Percentiles rank a stretch among this genome's conserved stretches.
phyloP scores from a whole-genome alignment of 73 alveolate genomes.

The Blepharisma japonicum region DNA sequence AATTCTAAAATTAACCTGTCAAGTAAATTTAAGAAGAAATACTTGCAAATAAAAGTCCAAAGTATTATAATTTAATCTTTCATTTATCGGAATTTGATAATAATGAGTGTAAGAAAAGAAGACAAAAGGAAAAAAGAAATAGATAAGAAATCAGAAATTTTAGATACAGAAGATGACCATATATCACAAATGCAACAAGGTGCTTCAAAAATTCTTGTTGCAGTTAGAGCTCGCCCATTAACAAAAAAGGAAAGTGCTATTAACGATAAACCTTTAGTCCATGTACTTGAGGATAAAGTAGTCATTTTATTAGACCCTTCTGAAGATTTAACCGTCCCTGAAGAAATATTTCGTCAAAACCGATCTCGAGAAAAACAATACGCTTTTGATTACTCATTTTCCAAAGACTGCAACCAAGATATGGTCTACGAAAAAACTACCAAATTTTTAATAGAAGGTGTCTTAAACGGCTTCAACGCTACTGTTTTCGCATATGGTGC shows the following conservation, averaged over 20 bases:
- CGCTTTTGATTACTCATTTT: conserved; percentile 96
- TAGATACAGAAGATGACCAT: conserved; percentile 34
- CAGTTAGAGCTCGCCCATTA: conserved; percentile 76
- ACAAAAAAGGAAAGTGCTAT: conserved; percentile 62
- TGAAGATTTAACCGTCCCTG: no score
- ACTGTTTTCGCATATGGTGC: conserved; percentile 99
- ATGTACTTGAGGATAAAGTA: conserved; percentile 55
- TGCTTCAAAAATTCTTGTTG: conserved; percentile 71
- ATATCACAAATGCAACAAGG: conserved; percentile 73
- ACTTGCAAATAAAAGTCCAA: no score
- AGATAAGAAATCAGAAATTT: background rate
- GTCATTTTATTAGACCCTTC: conserved; percentile 65
- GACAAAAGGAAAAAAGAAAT: background rate
- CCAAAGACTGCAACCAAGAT: conserved; percentile 74
- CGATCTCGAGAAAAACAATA: conserved; percentile 71
- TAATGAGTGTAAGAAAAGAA: no score
- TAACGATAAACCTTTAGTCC: conserved; percentile 45
- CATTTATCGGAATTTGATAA: no score
- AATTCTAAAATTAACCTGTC: no score
- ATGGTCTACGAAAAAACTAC: conserved; percentile 89
- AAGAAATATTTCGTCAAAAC: no score
- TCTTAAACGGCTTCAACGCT: conserved; percentile 92
- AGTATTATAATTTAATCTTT: no score
- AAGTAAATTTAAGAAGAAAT: no score
- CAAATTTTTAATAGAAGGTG: conserved; percentile 88